Evolutionary conservation across 106 monocot genomes (phyloP), one percentile per base, ranked within the genome.

Genomic region (Ottelia alismoides): DNA sequence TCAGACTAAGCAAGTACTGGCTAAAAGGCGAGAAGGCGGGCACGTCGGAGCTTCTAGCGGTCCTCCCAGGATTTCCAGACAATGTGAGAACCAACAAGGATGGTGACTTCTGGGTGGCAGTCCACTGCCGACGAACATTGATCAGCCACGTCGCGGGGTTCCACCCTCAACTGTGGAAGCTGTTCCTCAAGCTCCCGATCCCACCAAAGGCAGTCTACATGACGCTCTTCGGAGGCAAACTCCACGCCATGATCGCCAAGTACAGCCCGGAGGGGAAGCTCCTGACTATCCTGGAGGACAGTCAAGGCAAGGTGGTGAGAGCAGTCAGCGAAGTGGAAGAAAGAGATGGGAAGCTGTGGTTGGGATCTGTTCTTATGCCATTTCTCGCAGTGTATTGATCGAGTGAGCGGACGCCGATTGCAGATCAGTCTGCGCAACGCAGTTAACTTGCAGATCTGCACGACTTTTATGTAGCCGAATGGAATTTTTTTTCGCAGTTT

Each of bases 41-140:
- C 51, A 94, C 72, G 1, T 27, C 71, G 3, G 93, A 94, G 20
- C 51, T 67, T 27, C 72, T 88, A 25, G 84, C 93, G 2, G 45
- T 72, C 47, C 68, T 94, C 20, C 88, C 88, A 18, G 93, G 93
- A 23, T 84, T 84, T 28, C 93, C 93, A 2, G 93, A 94, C 46
- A 88, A 94, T 25, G 76, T 88, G 31, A 88, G 93, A 66, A 88
- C 88, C 22, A 94, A 88, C 22, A 80, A 81, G 68, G 84, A 84
- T 48, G 93, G 93, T 21, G 93, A 94, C 52, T 88, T 94, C 60
- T 94, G 93, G 93, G 88, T 94, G 28, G 93, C 81, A 14, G 67
- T 94, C 18, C 88, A 94, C 52, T 81, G 81, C 65, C 88, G 78
- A 2, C 72, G 71, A 22, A 62, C 64, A 24, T 9, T 60, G 0